Base-by-base conservation (phyloP, 768 basidiomycete species). In the Grammothele lineata region DNA sequence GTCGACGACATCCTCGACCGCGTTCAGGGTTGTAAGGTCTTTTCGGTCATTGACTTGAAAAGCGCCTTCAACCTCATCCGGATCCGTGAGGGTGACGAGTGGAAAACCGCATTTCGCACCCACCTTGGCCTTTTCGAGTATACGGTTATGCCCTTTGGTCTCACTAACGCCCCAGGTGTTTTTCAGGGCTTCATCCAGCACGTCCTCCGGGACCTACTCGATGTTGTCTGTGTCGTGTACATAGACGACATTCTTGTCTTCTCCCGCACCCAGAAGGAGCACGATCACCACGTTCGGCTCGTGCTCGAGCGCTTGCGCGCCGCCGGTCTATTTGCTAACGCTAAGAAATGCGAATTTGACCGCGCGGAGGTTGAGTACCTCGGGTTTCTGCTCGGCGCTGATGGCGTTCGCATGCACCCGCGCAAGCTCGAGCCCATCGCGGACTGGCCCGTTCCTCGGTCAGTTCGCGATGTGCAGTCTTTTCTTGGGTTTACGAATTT, bases 31-130 rank as follows among this genome's bases (percentile, higher is more conserved):
- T 39, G 37, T n/a, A 48, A 45, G 22, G 25, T 60, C 24, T 73
- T 67, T 51, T 62, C 66, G 1, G 66, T 66, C 36, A 45, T 77
- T 10, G 72, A 78, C 53, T 59, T 77, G 4, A 49, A 59, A 5
- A 60, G 62, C 36, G 70, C 66, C 0, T 77, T 66, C 51, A 68
- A 75, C 52, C 68, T 71, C 11, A 54, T 77, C n/a, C 55, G 68
- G 2, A 67, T 74, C 19, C 47, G 49, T n/a, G 52, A 59, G 10
- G 66, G 67, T 0, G 58, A 70, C 47, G 65, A 69, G 43, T 66
- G 64, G 62, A 71, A 71, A 45, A 71, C 68, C 1, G 67, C 68
- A 0, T 74, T 75, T 58, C 44, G 55, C 9, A 66, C 62, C 4
- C 59, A 59, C 41, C 66, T 64, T 46, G 66, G 71, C n/a, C 58